Conservation (phyloP, 1,284 basidiomycete genomes). For the Apiotrichum laibachii region DNA sequence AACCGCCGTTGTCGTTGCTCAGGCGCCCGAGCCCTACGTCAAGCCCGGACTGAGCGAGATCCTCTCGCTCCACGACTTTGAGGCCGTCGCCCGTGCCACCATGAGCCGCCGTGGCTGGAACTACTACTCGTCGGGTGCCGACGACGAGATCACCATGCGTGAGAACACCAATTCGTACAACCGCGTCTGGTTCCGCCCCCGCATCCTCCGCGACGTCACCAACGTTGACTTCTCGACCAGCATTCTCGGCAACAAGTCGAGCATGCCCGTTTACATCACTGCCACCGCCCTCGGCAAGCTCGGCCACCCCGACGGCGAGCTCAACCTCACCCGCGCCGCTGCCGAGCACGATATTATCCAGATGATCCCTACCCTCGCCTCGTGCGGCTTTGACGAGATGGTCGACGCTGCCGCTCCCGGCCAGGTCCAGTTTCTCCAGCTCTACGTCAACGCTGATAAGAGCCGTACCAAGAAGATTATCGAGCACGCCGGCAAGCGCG, state of each 20-base stretch:
- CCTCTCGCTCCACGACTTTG: slow-evolving; percentile 86
- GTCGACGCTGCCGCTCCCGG: slow-evolving; percentile 71
- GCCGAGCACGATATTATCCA: slow-evolving; percentile 77
- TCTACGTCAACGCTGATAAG: slow-evolving; percentile 84
- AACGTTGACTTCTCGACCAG: slow-evolving; percentile 77
- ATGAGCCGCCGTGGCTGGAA: slow-evolving; percentile 83
- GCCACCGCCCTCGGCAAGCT: slow-evolving; percentile 64
- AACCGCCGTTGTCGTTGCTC: slow-evolving; percentile 30
- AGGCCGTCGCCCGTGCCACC: slow-evolving; percentile 70
- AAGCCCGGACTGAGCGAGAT: slow-evolving; percentile 70
- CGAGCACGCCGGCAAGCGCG: slow-evolving; percentile 75
- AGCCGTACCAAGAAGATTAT: slow-evolving; percentile 77
- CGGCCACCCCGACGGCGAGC: slow-evolving; percentile 88
- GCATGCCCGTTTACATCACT: slow-evolving; percentile 75
- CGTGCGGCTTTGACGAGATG: slow-evolving; percentile 81
- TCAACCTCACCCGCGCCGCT: slow-evolving; percentile 79
- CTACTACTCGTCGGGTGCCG: slow-evolving; percentile 81
- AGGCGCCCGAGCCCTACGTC: slow-evolving; percentile 38
- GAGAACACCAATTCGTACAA: slow-evolving; percentile 88
- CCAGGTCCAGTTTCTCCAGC: slow-evolving; percentile 75
- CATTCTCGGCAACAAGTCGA: slow-evolving; percentile 68
- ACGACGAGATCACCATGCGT: slow-evolving; percentile 81
- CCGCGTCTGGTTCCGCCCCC: slow-evolving; percentile 88
- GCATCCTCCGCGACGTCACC: slow-evolving; percentile 74
- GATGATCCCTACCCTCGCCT: slow-evolving; percentile 88